Conservation (phyloP, 179 eudicot genomes). For the Silene coronaria region DNA sequence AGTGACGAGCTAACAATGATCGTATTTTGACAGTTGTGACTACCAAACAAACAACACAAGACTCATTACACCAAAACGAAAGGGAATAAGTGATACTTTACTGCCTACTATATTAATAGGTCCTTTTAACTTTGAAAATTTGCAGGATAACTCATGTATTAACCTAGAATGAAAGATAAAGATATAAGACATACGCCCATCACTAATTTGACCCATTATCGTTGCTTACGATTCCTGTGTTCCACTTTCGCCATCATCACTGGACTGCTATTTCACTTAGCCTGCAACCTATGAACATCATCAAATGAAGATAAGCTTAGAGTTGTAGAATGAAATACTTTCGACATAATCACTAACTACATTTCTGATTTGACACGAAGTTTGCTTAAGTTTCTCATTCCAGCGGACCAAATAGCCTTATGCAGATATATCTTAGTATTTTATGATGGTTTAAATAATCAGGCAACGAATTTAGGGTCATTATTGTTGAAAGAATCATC, state of each 20-base stretch:
- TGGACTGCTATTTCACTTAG: constrained; percentile 85
- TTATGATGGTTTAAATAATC: neutral
- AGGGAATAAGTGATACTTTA: too few species aligned
- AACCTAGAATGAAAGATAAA: constrained; percentile 6
- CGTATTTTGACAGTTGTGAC: too few species aligned
- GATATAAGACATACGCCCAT: constrained; percentile 34
- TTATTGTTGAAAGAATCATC: too few species aligned
- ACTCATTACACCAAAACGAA: too few species aligned
- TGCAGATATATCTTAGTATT: neutral
- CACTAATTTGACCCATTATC: constrained; percentile 60
- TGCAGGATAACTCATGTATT: constrained; percentile 14
- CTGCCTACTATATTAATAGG: constrained; percentile 8
- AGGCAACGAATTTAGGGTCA: too few species aligned
- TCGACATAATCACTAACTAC: neutral
- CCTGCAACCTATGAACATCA: constrained; percentile 46
- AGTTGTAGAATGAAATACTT: too few species aligned
- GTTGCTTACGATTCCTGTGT: constrained; percentile 46
- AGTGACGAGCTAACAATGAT: too few species aligned
- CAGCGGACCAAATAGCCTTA: neutral
- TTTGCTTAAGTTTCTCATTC: too few species aligned
- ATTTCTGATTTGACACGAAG: too few species aligned
- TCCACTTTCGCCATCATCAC: constrained; percentile 89
- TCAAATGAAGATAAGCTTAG: neutral
- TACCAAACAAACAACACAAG: too few species aligned
- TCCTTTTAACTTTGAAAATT: neutral